phyloP scores from a whole-genome alignment of 768 basidiomycete genomes.

The Gelatoporia subvermispora region DNA sequence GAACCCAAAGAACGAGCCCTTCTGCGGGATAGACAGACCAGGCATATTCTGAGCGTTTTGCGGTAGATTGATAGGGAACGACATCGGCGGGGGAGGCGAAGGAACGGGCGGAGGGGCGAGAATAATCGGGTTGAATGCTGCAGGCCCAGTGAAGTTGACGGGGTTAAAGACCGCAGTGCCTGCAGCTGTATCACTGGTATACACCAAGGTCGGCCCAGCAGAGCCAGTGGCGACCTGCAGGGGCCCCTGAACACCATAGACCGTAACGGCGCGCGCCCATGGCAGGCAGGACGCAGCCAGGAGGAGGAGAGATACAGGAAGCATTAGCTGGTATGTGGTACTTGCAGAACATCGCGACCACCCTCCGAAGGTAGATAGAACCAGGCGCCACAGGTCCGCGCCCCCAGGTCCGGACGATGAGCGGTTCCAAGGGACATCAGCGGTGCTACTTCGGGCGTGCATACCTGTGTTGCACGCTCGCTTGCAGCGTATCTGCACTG shows the following conservation, averaged over 20 bases:
- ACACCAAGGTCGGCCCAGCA: neutral
- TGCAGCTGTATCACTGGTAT: constrained; percentile 11
- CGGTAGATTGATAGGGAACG: constrained; percentile 41
- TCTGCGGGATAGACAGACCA: constrained; percentile 37
- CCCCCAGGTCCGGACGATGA: no score
- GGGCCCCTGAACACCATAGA: constrained; percentile 23
- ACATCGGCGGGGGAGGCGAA: constrained; percentile 33
- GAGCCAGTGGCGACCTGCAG: neutral
- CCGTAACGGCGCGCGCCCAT: constrained; percentile 5
- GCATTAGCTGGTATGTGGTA: no score
- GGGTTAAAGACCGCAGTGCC: constrained; percentile 25
- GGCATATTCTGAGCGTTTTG: constrained; percentile 18
- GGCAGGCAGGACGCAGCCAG: neutral
- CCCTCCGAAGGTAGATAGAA: no score
- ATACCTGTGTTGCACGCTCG: no score
- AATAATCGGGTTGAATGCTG: constrained; percentile 48
- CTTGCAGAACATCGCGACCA: no score
- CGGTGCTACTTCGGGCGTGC: no score
- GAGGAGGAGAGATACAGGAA: neutral
- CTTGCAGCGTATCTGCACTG: no score
- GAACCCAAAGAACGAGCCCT: constrained; percentile 66
- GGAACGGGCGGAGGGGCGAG: constrained; percentile 49
- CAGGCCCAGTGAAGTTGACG: constrained; percentile 39
- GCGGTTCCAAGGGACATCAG: no score
- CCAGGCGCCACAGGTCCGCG: no score